phyloP scores from a whole-genome alignment of 176 grass and related monocot genomes.

The Stipa capillata region DNA sequence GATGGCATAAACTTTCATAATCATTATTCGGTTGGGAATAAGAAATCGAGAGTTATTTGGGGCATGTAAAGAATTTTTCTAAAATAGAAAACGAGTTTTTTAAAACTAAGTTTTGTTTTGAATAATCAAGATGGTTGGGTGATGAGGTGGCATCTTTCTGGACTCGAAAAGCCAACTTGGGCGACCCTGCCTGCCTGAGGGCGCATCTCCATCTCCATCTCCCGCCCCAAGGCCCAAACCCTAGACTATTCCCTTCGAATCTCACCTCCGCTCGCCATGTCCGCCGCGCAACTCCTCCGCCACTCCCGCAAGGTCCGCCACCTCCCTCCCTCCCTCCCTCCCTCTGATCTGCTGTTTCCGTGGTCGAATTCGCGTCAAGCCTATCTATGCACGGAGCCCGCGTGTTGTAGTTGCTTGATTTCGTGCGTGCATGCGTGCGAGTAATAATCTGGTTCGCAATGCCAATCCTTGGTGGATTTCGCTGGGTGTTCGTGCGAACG shows the following conservation, averaged over 20 bases:
- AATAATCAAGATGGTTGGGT: too few relatives aligned
- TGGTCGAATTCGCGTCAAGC: background rate
- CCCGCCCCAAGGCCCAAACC: background rate
- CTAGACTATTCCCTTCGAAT: background rate
- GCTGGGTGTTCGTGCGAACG: background rate
- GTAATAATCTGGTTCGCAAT: background rate
- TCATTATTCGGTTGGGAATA: too few relatives aligned
- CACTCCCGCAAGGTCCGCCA: constrained; percentile 73
- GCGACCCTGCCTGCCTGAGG: too few relatives aligned
- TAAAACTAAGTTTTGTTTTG: too few relatives aligned
- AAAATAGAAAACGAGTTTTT: too few relatives aligned
- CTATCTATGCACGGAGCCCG: background rate
- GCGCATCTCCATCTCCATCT: background rate
- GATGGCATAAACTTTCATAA: too few relatives aligned
- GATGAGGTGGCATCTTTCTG: too few relatives aligned
- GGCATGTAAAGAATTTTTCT: too few relatives aligned
- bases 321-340: too few relatives aligned
- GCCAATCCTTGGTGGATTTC: background rate
- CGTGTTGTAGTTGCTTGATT: background rate
- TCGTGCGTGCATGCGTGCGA: background rate
- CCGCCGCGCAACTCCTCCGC: constrained; percentile 54
- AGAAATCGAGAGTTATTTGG: too few relatives aligned
- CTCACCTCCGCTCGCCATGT: constrained; percentile 25
- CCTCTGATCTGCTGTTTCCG: background rate
- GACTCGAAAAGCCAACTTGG: too few relatives aligned